These are phyloP conservation scores for Cydonia oblonga DNA, from an alignment of 331 rosid genomes.

Conservation along the genomic window DNA sequence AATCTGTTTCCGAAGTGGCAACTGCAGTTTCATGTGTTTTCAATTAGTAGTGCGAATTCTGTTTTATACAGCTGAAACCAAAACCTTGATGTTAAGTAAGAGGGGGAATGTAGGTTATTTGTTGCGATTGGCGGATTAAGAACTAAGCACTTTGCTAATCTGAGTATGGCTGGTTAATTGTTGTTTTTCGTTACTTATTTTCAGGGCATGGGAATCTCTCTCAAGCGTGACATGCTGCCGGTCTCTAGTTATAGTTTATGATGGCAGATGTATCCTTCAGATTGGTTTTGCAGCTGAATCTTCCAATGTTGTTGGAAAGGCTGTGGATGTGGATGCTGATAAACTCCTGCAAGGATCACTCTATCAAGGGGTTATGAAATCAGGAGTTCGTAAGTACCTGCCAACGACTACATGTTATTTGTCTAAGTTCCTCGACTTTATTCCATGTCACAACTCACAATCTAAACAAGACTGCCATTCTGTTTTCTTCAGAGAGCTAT, in stretches of 20 bases:
- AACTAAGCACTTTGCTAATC: slow-evolving; percentile 3
- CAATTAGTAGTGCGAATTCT: neutral
- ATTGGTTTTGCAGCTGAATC: slow-evolving; percentile 62
- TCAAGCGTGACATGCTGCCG: slow-evolving; percentile 63
- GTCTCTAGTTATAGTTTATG: slow-evolving; percentile 69
- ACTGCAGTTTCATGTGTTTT: neutral
- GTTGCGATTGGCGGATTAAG: neutral
- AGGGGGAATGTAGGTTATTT: neutral
- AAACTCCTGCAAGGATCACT: slow-evolving; percentile 65
- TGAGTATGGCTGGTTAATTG: neutral
- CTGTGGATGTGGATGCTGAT: slow-evolving; percentile 47
- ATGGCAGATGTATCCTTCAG: slow-evolving; percentile 49
- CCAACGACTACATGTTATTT: neutral
- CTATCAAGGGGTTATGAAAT: slow-evolving; percentile 54
- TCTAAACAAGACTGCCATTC: slow-evolving; percentile 7
- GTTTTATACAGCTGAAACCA: neutral
- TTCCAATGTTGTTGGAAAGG: slow-evolving; percentile 38
- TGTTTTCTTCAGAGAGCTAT: slow-evolving; percentile 55
- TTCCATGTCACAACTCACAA: neutral
- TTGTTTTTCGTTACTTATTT: slow-evolving; percentile 22
- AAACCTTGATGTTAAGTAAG: neutral
- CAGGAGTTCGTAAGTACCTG: slow-evolving; percentile 70
- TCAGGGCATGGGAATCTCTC: slow-evolving; percentile 78
- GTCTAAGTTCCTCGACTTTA: slow-evolving; percentile 5
- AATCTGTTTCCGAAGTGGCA: no score